Base-by-base conservation (phyloP, 306 rosid species). In the Sicyos baderoa region DNA sequence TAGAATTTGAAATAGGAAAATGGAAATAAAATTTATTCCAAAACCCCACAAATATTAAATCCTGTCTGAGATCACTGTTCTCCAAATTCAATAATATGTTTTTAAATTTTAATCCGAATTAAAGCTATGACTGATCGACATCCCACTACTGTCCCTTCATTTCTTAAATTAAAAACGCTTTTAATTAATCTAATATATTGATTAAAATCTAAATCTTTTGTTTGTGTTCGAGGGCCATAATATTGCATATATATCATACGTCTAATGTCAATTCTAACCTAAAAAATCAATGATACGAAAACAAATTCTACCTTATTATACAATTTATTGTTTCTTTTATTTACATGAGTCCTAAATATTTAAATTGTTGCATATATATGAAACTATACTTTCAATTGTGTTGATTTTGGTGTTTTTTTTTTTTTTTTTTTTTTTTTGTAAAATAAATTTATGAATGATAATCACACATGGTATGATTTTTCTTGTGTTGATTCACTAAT, bases 11-110 rank as follows among this genome's bases (percentile, higher is more conserved):
- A 37, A 40, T 16, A 40, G 15, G 22, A 63, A 63, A 63, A 63
- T 58, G 64, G 29, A 23, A 13, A 58, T 25, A 58, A 25, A 58
- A 58, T 63, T 27, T 35, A 35, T 63, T 63, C 18, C 27, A 3
- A 63, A 62, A 47, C 51, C 54, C 70, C 70, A 64, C 70, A 44
- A 64, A 44, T 16, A 64, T 64, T 64, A 53, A 44, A 64, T 64
- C 70, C 45, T 64, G 70, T 64, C 70, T 44, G 54, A 19, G 23
- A 4, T 17, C 53, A 44, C 54, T 64, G 19, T 64, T 64, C 14
- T 64, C 32, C 11, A 44, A 19, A 11, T 64, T 64, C 70, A 64
- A 64, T 63, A 37, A 63, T 17, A 17, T 63, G 1, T 9, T 40
- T 18, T 40, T 40, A 37, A 63, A 40, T 7, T 54, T 21, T 29